Conservation (phyloP, 2,329 filamentous ascomycete species). For the Xylariaceae sp. region DNA sequence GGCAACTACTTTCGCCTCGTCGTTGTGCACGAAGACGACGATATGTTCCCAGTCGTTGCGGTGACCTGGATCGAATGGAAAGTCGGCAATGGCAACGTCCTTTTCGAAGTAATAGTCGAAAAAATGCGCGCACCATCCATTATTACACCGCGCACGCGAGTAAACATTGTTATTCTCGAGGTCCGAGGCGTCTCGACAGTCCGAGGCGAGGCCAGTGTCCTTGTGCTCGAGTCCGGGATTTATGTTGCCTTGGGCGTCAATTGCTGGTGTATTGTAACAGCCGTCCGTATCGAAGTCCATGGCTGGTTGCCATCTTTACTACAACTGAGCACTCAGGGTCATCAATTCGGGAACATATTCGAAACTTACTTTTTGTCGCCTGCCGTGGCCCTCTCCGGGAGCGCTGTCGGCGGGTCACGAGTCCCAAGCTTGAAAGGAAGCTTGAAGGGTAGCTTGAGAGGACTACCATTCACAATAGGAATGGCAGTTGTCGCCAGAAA, state of each 20-base stretch:
- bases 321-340: slow-evolving; percentile 4
- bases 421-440: slow-evolving; percentile 26
- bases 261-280: slow-evolving; percentile 46
- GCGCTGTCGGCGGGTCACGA: slow-evolving; percentile 31
- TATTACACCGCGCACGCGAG: slow-evolving; percentile 46
- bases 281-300: slow-evolving; percentile 42
- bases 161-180: slow-evolving; percentile 47
- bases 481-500: slow-evolving; percentile 24
- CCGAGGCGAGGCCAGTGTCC: slow-evolving; percentile 31
- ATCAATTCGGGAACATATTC: neutral
- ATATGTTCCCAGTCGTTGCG: slow-evolving; percentile 43
- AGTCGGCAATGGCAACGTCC: slow-evolving; percentile 39
- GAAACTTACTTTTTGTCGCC: slow-evolving; percentile 32
- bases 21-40: slow-evolving; percentile 34
- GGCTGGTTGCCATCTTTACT: slow-evolving; percentile 31
- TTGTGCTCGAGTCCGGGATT: slow-evolving; percentile 36
- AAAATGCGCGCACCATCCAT: slow-evolving; percentile 47
- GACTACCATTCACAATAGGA: slow-evolving; percentile 20
- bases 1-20: slow-evolving; percentile 30
- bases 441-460: slow-evolving; percentile 23
- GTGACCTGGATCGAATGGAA: slow-evolving; percentile 40
- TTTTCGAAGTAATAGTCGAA: slow-evolving; percentile 53
- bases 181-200: slow-evolving; percentile 40
- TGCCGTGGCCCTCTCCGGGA: slow-evolving; percentile 32
- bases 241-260: slow-evolving; percentile 39